These are phyloP conservation scores for Micractinium sp. DNA, from an alignment of 139 green algal genomes.

Conservation along the genomic window DNA sequence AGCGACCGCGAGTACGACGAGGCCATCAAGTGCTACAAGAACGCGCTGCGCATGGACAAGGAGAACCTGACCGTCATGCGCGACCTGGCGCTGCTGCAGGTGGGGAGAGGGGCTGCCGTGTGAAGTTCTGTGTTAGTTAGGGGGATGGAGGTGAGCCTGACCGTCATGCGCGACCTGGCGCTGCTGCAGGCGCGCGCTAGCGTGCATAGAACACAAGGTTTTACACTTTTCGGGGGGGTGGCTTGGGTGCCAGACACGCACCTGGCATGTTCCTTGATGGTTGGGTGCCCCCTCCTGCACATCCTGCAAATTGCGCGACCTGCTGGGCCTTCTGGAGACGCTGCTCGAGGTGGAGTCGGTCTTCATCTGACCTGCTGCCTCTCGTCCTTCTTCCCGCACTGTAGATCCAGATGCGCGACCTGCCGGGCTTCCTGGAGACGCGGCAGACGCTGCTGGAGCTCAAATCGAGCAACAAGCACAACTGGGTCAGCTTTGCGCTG, in stretches of 20 bases:
- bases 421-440: constrained; percentile 91
- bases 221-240: too few relatives aligned
- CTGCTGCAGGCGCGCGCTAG: constrained; percentile 91
- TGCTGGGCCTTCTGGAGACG: neutral
- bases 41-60: constrained; percentile 92
- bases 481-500: constrained; percentile 94
- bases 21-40: constrained; percentile 99
- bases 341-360: too few relatives aligned
- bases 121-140: too few relatives aligned
- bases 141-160: constrained; percentile 92
- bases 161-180: constrained; percentile 93
- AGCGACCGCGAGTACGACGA: constrained; percentile 94
- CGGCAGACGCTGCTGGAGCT: constrained; percentile 85
- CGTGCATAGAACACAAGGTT: too few relatives aligned
- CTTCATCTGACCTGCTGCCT: neutral
- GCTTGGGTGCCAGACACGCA: too few relatives aligned
- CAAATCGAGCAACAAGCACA: constrained; percentile 80
- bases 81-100: constrained; percentile 91
- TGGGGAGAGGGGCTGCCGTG: too few relatives aligned
- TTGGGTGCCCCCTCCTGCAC: too few relatives aligned
- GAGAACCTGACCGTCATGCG: constrained; percentile 94
- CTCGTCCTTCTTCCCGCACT: neutral
- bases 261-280: too few relatives aligned
- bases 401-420: constrained; percentile 94
- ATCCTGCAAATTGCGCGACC: neutral